Evolutionary conservation across 352 stramenopile genomes (phyloP).

Genomic region (Blastocystis sp.): DNA sequence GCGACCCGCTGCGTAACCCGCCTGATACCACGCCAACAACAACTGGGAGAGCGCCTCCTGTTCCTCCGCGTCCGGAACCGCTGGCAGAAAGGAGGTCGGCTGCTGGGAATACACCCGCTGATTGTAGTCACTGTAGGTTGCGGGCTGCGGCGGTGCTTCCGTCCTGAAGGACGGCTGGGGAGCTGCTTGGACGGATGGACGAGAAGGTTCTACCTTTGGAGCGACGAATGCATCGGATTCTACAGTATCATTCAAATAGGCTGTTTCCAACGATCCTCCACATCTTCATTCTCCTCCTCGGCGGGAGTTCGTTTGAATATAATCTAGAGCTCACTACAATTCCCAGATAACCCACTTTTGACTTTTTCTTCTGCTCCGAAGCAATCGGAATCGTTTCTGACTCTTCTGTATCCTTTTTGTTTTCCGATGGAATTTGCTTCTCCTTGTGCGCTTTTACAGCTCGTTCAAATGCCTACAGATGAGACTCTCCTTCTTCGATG

Average conservation of each 20-base stretch:
- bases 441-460: not conserved
- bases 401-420: too few relatives aligned
- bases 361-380: not conserved
- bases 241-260: not conserved
- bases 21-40: constrained; percentile 41
- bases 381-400: too few relatives aligned
- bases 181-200: not conserved
- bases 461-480: constrained; percentile 36
- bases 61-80: not conserved
- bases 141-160: not conserved
- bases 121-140: not conserved
- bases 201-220: not conserved
- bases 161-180: not conserved
- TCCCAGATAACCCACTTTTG: not conserved
- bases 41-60: constrained; percentile 44
- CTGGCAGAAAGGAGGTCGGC: not conserved
- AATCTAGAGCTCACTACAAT: not conserved
- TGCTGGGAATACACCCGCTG: not conserved
- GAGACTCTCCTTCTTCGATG: not conserved
- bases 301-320: constrained; percentile 16
- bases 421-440: not conserved
- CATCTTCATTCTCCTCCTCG: not conserved
- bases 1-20: constrained; percentile 33
- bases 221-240: not conserved
- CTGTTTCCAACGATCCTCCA: not conserved